A percentile compares a stretch with the other conserved stretches of the same genome.
These are phyloP conservation scores for Macadamia integrifolia DNA, from an alignment of 164 flowering plant species.

Conservation along the genomic window DNA sequence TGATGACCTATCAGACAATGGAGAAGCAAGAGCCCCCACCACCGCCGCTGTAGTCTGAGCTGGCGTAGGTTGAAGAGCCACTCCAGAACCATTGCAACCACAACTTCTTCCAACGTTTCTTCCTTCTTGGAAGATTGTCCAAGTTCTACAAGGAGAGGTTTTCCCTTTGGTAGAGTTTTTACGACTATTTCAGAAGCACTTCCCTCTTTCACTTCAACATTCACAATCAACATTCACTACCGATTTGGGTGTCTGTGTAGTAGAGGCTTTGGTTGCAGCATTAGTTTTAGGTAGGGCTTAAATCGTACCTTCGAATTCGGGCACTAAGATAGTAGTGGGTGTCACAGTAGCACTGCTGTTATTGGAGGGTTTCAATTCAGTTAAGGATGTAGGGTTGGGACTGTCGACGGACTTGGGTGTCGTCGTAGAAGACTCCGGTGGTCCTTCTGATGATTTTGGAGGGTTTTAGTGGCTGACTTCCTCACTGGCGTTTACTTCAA, in stretches of 20 bases:
- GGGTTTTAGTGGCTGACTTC: conserved; percentile 29
- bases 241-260: conserved; percentile 9
- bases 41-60: no score
- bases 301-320: conserved; percentile 5
- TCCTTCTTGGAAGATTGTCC: conserved; percentile 16
- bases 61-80: background rate
- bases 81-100: conserved; percentile 8
- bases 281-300: conserved; percentile 13
- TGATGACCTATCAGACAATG: no score
- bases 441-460: background rate
- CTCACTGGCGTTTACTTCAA: conserved; percentile 29
- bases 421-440: background rate
- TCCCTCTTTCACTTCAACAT: conserved; percentile 7
- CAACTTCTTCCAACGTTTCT: conserved; percentile 12
- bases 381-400: conserved; percentile 15
- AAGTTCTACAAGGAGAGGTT: conserved; percentile 9
- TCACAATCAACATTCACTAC: conserved; percentile 3
- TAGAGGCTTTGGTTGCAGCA: conserved; percentile 10
- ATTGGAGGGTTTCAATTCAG: conserved; percentile 19
- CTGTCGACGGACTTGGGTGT: conserved; percentile 10
- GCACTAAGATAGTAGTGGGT: conserved; percentile 11
- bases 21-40: no score
- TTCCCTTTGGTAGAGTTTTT: conserved; percentile 9
- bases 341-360: conserved; percentile 13
- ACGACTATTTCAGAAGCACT: conserved; percentile 8